Percentiles rank a stretch among this genome's conserved stretches.
Evolutionary conservation across 2,329 filamentous ascomycete species (phyloP).

Genomic region (Nemania serpens): DNA sequence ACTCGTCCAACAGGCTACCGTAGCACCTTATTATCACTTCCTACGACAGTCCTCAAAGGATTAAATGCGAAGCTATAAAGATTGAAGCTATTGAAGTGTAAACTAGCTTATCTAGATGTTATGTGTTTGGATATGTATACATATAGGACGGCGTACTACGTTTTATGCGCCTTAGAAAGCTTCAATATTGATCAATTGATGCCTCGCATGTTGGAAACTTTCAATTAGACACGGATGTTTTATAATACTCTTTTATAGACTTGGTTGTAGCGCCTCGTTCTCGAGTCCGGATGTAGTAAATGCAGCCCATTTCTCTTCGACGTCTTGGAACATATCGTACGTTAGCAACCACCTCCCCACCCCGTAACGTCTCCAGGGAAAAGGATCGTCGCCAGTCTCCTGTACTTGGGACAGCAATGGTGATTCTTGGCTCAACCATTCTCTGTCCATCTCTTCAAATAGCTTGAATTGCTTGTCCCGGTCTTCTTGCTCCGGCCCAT

Average conservation of each 20-base stretch:
- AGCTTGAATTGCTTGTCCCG: constrained; percentile 49
- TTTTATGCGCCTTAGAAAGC: no score
- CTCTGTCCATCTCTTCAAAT: constrained; percentile 41
- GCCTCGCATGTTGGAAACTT: background rate
- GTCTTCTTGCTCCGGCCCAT: constrained; percentile 60
- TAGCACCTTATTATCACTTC: no score
- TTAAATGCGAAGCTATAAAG: no score
- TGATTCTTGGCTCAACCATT: constrained; percentile 36
- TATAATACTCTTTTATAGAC: constrained; percentile 1
- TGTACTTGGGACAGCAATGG: constrained; percentile 13
- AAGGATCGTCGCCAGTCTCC: constrained; percentile 47
- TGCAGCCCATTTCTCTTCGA: constrained; percentile 42
- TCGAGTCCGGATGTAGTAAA: background rate
- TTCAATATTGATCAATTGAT: no score
- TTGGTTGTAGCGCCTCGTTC: constrained; percentile 22
- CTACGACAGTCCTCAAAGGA: no score
- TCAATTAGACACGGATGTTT: background rate
- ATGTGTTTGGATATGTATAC: no score
- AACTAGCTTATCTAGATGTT: no score
- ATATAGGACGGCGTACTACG: no score
- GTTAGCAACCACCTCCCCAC: constrained; percentile 48
- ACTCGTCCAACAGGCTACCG: no score
- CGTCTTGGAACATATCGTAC: constrained; percentile 47
- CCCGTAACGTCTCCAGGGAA: constrained; percentile 48
- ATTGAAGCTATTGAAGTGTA: no score